Evolutionary conservation across 352 stramenopile genomes (phyloP), one percentile per base, ranked within the genome.

Genomic region (Globisporangium sylvaticum): DNA sequence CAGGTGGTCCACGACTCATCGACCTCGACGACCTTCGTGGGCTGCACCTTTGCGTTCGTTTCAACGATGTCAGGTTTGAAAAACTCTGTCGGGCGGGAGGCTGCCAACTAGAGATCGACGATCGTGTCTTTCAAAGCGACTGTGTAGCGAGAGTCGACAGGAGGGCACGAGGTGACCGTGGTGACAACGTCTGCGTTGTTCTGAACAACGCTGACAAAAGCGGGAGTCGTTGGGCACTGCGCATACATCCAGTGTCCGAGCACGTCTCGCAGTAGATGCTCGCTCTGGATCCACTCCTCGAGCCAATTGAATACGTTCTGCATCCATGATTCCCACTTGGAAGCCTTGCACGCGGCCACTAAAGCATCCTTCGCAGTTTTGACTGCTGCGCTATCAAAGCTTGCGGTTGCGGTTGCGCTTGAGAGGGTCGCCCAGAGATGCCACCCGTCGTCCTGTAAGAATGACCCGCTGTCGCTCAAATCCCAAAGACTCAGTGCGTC

Each of bases 221-320:
- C 53, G 1, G 84, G 69, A 0, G 65, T 72, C 0, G 74, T 90
- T 1, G 75, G 69, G 29, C 85, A 93, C 1, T 77, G 73, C 7
- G 79, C 80, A 39, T 88, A 68, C 22, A 90, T 34, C 85, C 85
- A 93, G 62, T 91, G 83, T 0, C 85, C 79, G 0, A 90, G 58
- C 5, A 91, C 80, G 29, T 93, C 83, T 4, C 81, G 78, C 5
- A 79, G 24, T 1, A 90, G 39, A 22, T 90, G 67, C 10, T 91
- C 85, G 25, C 84, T 88, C 0, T 15, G 55, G 18, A 66, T 73
- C 85, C 81, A 91, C n/a, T 60, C 61, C 1, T 72, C 50, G 0
- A 93, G 64, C 85, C 85, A 93, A 39, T 79, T 63, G 14, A 81
- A 62, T 0, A 91, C 74, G 37, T 62, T 65, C 25, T 89, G 77